phyloP scores from a whole-genome alignment of 495 filamentous ascomycete genomes.

The Annulohypoxylon bovei region DNA sequence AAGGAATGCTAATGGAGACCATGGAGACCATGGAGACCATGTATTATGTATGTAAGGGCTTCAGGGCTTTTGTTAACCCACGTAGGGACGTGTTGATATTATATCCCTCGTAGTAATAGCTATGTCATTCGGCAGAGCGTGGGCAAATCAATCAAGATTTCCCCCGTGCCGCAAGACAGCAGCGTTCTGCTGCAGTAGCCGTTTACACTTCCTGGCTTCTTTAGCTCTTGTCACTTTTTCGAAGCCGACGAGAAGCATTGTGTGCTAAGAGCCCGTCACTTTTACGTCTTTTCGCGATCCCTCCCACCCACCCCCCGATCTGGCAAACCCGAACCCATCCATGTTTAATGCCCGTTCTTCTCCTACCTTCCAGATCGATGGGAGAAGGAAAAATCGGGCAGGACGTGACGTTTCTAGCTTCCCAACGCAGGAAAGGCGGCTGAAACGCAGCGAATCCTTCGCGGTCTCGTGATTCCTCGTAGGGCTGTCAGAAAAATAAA shows the following conservation, averaged over 20 bases:
- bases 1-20: neutral
- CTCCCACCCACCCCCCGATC: constrained; percentile 19
- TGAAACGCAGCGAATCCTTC: constrained; percentile 31
- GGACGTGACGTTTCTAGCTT: constrained; percentile 7
- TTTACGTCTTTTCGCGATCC: constrained; percentile 4
- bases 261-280: constrained; percentile 9
- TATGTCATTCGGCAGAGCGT: constrained; percentile 32
- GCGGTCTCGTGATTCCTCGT: constrained; percentile 23
- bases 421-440: constrained; percentile 25
- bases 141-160: constrained; percentile 24
- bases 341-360: constrained; percentile 2
- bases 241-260: constrained; percentile 3
- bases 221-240: constrained; percentile 25
- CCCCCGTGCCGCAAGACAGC: constrained; percentile 33
- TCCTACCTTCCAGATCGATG: constrained; percentile 31
- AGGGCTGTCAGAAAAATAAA: constrained; percentile 37
- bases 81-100: constrained; percentile 8
- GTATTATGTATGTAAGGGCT: neutral
- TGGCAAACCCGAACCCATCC: constrained; percentile 19
- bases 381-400: constrained; percentile 24
- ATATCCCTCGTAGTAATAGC: neutral
- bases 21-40: neutral
- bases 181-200: constrained; percentile 19
- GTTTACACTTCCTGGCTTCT: neutral
- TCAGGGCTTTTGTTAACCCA: neutral